Evolutionary conservation across 768 basidiomycete species (phyloP).

Genomic region (Lanmaoa rubissima): DNA sequence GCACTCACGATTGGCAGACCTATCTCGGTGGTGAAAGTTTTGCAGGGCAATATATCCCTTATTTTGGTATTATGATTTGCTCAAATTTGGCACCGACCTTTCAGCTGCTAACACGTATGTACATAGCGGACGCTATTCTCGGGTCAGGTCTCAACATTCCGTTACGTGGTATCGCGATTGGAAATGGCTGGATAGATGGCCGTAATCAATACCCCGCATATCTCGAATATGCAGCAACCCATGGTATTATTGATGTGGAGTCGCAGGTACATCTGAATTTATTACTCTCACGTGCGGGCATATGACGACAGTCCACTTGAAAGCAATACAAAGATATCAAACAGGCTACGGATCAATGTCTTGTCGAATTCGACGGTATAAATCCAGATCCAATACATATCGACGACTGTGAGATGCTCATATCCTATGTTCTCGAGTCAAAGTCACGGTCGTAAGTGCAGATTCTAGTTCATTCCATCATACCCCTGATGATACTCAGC

Average conservation of each 20-base stretch:
- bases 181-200: slow-evolving; percentile 98
- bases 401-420: slow-evolving; percentile 61
- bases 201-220: slow-evolving; percentile 87
- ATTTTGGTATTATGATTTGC: slow-evolving; percentile 60
- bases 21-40: slow-evolving; percentile 96
- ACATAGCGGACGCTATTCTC: slow-evolving; percentile 73
- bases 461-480: not conserved
- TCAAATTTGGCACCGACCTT: not conserved
- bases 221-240: slow-evolving; percentile 79
- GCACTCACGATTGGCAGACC: slow-evolving; percentile 54
- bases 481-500: slow-evolving; percentile 37
- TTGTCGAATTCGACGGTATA: slow-evolving; percentile 38
- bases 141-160: slow-evolving; percentile 56
- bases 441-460: slow-evolving; percentile 24
- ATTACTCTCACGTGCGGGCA: not conserved
- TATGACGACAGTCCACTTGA: slow-evolving; percentile 2
- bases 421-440: slow-evolving; percentile 36
- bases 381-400: slow-evolving; percentile 56
- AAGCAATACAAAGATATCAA: slow-evolving; percentile 65
- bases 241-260: slow-evolving; percentile 71
- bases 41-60: slow-evolving; percentile 97
- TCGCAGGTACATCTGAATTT: slow-evolving; percentile 50
- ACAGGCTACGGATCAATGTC: slow-evolving; percentile 57
- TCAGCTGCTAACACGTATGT: slow-evolving; percentile 4
- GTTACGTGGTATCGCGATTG: slow-evolving; percentile 82